Evolutionary conservation across 306 rosid genomes (phyloP), one percentile per base, ranked within the genome.

Genomic region (Cicer yamashitae): DNA sequence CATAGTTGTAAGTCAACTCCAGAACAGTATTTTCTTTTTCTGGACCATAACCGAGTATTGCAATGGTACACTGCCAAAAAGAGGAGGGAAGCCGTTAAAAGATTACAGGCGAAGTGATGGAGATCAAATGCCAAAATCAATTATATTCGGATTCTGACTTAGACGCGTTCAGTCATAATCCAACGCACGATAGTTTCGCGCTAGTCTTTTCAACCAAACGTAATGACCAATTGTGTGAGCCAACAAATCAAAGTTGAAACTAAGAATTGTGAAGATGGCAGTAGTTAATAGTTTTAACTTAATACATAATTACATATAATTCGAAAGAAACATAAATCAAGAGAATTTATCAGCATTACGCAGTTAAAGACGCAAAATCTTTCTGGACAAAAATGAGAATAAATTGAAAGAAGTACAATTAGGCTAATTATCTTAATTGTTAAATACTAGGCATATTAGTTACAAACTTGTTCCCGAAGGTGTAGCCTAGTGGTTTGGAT

Each of bases 1-100:
- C 99, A 44, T 90, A 90, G 51, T 96, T 92, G 88, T 84, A 96
- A 67, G 98, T 89, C 89, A 96, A 84, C 86, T 92, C 97, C 82
- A 96, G 65, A 81, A 92, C 91, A 74, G 89, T 73, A 62, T 5
- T 89, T 84, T 89, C 90, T 72, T 92, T 96, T 88, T 96, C 98
- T 39, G 97, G 93, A 50, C 98, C 98, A 75, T 88, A 96, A 69
- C 99, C 99, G 60, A 96, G 56, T 78, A 89, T 81, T 51, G 97
- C 98, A 50, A 89, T 61, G 6, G 96, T 88, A 69, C 83, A 84
- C 97, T 94, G 41, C 68, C 67, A 72, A 77, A 77, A 70, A 44
- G 12, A 14, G 12, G 57, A 68, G 13, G 59, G 43, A 43, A 57
- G 10, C 1, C 41, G 66, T 59, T 13, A 44, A 58, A 75, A 47